phyloP scores from a whole-genome alignment of 1,284 basidiomycete species.

The Irpex rosettiformis region DNA sequence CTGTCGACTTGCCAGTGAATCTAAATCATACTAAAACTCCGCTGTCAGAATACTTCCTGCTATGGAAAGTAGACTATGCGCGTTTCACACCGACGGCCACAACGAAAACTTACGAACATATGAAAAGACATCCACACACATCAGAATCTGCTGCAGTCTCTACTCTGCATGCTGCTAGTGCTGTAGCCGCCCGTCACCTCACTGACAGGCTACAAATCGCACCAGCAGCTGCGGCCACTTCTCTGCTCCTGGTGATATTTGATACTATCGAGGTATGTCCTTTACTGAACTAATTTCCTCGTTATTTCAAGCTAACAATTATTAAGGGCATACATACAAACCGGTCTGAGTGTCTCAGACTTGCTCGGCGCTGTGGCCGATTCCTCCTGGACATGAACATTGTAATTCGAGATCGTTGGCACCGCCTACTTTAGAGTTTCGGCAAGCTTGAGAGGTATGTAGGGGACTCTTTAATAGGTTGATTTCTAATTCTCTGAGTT shows the following conservation, averaged over 20 bases:
- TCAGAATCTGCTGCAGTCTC: background rate
- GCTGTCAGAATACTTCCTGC: too few relatives aligned
- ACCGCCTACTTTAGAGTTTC: constrained; percentile 18
- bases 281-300: background rate
- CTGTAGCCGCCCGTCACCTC: constrained; percentile 12
- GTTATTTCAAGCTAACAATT: background rate
- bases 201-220: constrained; percentile 20
- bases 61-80: too few relatives aligned
- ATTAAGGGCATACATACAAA: constrained; percentile 18
- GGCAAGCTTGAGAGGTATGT: constrained; percentile 19
- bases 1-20: background rate
- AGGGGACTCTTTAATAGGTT: background rate
- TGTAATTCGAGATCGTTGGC: constrained; percentile 21
- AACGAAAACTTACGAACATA: too few relatives aligned
- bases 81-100: too few relatives aligned
- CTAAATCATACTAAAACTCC: background rate
- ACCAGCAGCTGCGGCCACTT: constrained; percentile 20
- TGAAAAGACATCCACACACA: too few relatives aligned
- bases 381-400: constrained; percentile 17
- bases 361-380: constrained; percentile 17
- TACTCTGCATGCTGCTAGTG: constrained; percentile 9
- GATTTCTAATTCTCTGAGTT: background rate
- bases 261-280: constrained; percentile 15
- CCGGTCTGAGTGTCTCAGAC: constrained; percentile 15
- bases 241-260: constrained; percentile 17